Base-by-base conservation (phyloP, 1,284 basidiomycete species). In the Xerocomus nothofagi region DNA sequence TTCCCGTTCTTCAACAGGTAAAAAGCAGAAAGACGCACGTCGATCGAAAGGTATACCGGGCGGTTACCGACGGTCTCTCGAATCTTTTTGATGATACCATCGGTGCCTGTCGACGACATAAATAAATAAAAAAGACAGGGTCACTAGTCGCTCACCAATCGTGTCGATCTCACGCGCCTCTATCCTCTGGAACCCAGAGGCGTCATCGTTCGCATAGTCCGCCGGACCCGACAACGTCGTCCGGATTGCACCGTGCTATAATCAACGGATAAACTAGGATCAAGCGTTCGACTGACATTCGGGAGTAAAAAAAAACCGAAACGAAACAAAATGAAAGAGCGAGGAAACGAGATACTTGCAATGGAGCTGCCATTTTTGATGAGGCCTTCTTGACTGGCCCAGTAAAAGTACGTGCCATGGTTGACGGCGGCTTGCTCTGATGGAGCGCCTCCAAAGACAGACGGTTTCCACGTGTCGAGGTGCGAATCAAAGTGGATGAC, bases 401-500 rank as follows among this genome's bases (percentile, higher is more conserved):
- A 86, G 65, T 86, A 88, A 65, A 89, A 89, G 69, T 87, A 88
- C 6, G 86, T 88, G 17, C 86, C 86, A 47, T 88, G 86, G 54
- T 86, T 88, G 57, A 88, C 81, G 27, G 80, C 79, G 1, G 84
- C 84, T 53, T 84, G 81, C 0, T 74, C 73, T 20, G 82, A 82
- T 4, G 84, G 85, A 2, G 82, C 80, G 6, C 84, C 85, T 18
- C 84, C 84, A 60, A 87, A 87, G 11, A 85, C 79, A 30, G 76
- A 72, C 21, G 86, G 86, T 57, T 84, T 86, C 86, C 84, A 88
- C 6, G 88, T 86, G 59, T 86, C 84, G 47, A 76, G 75, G 62
- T 90, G 86, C 38, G 84, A 85, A 63, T 91, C 88, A 62, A 91
- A 89, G 67, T 91, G 87, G 41, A 91, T 88, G 36, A 90, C 84